These are phyloP conservation scores for Phylloporus rhodoxanthus DNA, from an alignment of 768 basidiomycete genomes.

Conservation along the genomic window DNA sequence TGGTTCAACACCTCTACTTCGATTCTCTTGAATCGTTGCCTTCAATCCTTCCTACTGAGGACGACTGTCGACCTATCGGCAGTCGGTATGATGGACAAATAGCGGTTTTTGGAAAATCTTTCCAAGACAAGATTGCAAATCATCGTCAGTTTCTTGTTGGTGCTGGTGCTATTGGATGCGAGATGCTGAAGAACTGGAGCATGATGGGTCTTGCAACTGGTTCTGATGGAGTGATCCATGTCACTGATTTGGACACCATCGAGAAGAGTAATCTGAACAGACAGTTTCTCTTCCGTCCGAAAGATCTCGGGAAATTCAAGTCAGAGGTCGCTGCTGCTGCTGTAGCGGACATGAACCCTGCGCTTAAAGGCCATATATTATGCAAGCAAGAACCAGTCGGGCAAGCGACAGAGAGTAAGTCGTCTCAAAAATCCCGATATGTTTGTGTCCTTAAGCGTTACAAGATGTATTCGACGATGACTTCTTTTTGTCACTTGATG, in stretches of 20 bases:
- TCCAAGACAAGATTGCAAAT: constrained; percentile 88
- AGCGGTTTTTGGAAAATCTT: constrained; percentile 88
- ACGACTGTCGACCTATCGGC: constrained; percentile 74
- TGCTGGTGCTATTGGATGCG: constrained; percentile 98
- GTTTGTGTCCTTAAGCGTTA: constrained; percentile 10
- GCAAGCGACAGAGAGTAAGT: constrained; percentile 83
- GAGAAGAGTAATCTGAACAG: constrained; percentile 98
- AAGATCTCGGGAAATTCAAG: constrained; percentile 97
- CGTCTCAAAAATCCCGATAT: not conserved
- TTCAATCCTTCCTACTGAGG: constrained; percentile 63
- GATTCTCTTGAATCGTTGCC: constrained; percentile 97
- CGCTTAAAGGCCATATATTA: constrained; percentile 76
- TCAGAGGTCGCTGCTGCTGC: constrained; percentile 88
- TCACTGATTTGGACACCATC: constrained; percentile 97
- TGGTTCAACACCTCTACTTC: constrained; percentile 92
- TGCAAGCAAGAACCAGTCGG: constrained; percentile 93
- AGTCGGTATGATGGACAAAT: constrained; percentile 92
- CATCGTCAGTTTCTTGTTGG: constrained; percentile 96
- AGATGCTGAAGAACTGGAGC: constrained; percentile 99
- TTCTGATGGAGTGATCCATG: constrained; percentile 73
- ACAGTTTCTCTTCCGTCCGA: constrained; percentile 95
- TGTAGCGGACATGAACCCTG: constrained; percentile 94
- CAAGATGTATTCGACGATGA: constrained; percentile 80
- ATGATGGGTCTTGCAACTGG: constrained; percentile 94
- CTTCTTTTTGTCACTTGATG: constrained; percentile 85